Percentiles rank a stretch among this genome's conserved stretches.
Conservation (phyloP, 1,284 basidiomycete genomes). For the Pseudozyma sp. region DNA sequence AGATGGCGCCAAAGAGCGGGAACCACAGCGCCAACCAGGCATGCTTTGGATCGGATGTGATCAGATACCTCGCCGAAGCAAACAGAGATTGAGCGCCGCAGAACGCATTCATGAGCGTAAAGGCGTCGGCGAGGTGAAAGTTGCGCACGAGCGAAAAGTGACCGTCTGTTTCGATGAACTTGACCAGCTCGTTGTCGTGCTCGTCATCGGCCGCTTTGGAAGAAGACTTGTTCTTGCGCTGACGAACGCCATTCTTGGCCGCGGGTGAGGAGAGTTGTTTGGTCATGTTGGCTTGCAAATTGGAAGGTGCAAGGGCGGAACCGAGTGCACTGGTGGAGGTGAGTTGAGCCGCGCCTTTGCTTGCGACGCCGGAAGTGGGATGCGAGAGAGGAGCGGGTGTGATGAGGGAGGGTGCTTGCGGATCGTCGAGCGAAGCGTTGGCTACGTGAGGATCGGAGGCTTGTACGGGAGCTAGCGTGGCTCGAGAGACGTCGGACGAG, state of each 20-base stretch:
- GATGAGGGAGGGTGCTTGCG: constrained; percentile 38
- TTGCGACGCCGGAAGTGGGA: constrained; percentile 41
- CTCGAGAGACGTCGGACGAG: constrained; percentile 13
- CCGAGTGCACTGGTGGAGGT: constrained; percentile 19
- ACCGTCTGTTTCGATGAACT: constrained; percentile 66
- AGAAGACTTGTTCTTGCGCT: constrained; percentile 27
- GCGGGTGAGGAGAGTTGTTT: constrained; percentile 24
- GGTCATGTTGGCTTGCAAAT: constrained; percentile 50
- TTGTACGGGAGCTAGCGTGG: constrained; percentile 20
- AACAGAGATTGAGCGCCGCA: constrained; percentile 97
- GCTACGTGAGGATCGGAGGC: constrained; percentile 29
- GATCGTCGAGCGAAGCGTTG: constrained; percentile 7
- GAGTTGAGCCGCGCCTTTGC: constrained; percentile 42
- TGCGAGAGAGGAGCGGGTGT: constrained; percentile 30
- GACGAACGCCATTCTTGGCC: constrained; percentile 23
- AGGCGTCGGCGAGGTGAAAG: constrained; percentile 95
- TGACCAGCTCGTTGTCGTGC: constrained; percentile 49
- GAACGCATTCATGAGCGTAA: constrained; percentile 99
- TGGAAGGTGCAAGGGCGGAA: constrained; percentile 42
- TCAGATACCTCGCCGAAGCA: constrained; percentile 87
- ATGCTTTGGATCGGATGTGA: constrained; percentile 78
- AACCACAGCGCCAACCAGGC: constrained; percentile 80
- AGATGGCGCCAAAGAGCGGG: constrained; percentile 94
- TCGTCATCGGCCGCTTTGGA: neutral
- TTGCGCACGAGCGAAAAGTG: constrained; percentile 74